Evolutionary conservation across 2,329 filamentous ascomycete species (phyloP).

Genomic region (Ilyonectria sp.): DNA sequence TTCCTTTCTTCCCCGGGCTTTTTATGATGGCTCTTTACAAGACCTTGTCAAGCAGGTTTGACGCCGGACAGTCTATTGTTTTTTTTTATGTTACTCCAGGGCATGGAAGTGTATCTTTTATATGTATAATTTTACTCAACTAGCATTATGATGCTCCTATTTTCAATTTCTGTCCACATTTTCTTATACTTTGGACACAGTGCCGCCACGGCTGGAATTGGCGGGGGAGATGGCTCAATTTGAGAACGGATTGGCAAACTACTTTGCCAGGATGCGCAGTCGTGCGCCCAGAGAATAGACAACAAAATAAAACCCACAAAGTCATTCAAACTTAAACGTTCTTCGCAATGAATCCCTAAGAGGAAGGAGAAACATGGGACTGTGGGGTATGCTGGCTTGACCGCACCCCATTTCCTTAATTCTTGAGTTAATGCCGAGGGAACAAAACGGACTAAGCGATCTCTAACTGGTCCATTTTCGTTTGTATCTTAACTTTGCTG

Average conservation of each 20-base stretch:
- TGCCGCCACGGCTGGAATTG: background rate
- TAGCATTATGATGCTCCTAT: constrained; percentile 1
- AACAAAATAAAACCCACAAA: background rate
- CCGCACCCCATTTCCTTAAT: background rate
- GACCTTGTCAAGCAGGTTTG: constrained; percentile 16
- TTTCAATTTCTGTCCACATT: background rate
- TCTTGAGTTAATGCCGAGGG: background rate
- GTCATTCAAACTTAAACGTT: background rate
- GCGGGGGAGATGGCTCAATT: background rate
- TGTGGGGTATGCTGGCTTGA: background rate
- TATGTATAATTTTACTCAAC: constrained; percentile 20
- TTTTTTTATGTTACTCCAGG: constrained; percentile 20
- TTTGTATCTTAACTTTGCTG: background rate
- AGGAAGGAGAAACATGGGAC: background rate
- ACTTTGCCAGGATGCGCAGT: background rate
- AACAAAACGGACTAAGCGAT: background rate
- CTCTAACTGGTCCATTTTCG: background rate
- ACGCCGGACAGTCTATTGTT: constrained; percentile 7
- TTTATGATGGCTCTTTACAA: background rate
- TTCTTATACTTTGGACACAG: background rate
- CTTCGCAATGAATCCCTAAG: background rate
- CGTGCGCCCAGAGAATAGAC: background rate
- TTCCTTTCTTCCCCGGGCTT: constrained; percentile 14
- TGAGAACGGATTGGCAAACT: background rate
- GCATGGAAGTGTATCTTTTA: constrained; percentile 18